phyloP scores from a whole-genome alignment of 2,329 filamentous ascomycete genomes.

The Pseudogymnoascus sp. region DNA sequence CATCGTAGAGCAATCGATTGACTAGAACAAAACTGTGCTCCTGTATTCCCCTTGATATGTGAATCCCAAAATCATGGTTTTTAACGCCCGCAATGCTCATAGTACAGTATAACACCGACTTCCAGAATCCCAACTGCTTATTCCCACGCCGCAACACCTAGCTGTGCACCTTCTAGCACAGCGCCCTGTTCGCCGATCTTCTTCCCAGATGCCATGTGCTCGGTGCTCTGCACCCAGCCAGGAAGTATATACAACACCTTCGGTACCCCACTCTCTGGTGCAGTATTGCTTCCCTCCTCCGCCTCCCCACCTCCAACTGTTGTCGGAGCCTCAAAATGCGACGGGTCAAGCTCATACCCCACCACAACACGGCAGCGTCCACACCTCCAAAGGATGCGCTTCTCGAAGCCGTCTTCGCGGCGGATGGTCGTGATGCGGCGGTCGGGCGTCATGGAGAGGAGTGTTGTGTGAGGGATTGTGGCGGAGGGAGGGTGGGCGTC shows the following conservation, averaged over 20 bases:
- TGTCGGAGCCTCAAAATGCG: slow-evolving; percentile 35
- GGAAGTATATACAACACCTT: slow-evolving; percentile 55
- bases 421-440: slow-evolving; percentile 45
- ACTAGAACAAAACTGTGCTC: neutral
- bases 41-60: neutral
- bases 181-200: slow-evolving; percentile 31
- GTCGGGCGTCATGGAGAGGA: slow-evolving; percentile 44
- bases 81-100: neutral
- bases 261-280: slow-evolving; percentile 27
- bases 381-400: slow-evolving; percentile 53
- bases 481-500: slow-evolving; percentile 17
- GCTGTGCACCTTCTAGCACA: slow-evolving; percentile 20
- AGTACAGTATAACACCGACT: neutral
- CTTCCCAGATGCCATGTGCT: slow-evolving; percentile 42
- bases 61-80: neutral
- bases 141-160: slow-evolving; percentile 33
- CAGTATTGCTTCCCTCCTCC: slow-evolving; percentile 19
- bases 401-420: slow-evolving; percentile 61
- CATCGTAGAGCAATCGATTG: slow-evolving; percentile 4
- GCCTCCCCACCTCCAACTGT: slow-evolving; percentile 17
- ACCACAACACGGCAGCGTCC: slow-evolving; percentile 54
- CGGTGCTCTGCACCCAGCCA: slow-evolving; percentile 52
- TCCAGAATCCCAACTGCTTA: neutral
- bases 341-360: slow-evolving; percentile 55
- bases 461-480: slow-evolving; percentile 38